Base-by-base conservation (phyloP, 352 stramenopile species). In the Phytopythium litorale region DNA sequence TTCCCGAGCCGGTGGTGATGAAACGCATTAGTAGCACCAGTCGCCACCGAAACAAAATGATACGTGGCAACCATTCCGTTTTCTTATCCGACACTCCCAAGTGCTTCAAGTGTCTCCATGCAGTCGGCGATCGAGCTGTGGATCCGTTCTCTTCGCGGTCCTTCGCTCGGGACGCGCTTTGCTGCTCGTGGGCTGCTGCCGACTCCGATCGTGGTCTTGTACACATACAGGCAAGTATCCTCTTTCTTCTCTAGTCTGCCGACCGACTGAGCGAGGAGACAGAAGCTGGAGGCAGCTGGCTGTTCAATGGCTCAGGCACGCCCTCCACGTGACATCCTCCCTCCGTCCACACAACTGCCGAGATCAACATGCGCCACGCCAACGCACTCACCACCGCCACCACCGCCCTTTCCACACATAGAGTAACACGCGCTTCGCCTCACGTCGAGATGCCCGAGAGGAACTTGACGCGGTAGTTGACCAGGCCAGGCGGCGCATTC, bases 391-490 rank as follows among this genome's bases (percentile, higher is more conserved):
- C 48, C 48, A 6, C 11, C 48, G n/a, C 21, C n/a, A 8, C 23
- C 30, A 38, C 23, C 19, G 23, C 21, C 21, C 32, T 56, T 49
- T 23, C 50, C 45, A 37, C 35, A 33, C 43, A 52, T 23, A 33
- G 5, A 32, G 21, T 51, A 18, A 11, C 46, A 33, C n/a, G 45
- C n/a, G 13, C 4, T 19, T 71, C 28, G 53, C 60, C 64, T 84
- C 69, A 87, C 65, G 79, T 75, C 32, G 80, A 92, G 60, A 92
- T 89, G 25, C 87, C 84, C 23, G 71, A 67, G 35, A 79, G 62
- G 65, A 92, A 95, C 50, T 70, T 75, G 42, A 95, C 86, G 58
- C 83, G 84, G 63, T 88, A 95, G 69, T 87, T 87, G 49, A 92
- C 73, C 28, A 93, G 64, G 43, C 93, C 81, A 9, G 70, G 63